Conservation (phyloP, 2,329 filamentous ascomycete genomes). For the Exophiala viscosa region DNA sequence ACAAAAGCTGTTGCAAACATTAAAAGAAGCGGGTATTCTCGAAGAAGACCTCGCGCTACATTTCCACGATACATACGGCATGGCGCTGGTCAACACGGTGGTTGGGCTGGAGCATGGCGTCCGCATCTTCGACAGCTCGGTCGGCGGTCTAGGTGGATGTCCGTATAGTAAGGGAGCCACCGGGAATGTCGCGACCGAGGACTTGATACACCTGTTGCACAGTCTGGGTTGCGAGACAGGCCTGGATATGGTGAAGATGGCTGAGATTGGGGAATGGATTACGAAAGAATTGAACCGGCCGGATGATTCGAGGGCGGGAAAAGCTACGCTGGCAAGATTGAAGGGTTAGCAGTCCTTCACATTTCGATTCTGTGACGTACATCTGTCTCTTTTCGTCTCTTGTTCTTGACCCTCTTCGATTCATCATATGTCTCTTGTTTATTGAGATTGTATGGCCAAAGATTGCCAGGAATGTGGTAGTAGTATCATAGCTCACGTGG, state of each 20-base stretch:
- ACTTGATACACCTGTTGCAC: conserved; percentile 59
- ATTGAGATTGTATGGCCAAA: too few species aligned
- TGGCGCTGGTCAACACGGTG: conserved; percentile 61
- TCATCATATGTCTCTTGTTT: too few species aligned
- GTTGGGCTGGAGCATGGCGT: conserved; percentile 62
- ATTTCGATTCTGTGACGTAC: conserved; percentile 1
- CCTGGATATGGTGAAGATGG: conserved; percentile 53
- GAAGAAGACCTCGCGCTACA: conserved; percentile 60
- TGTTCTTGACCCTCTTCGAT: too few species aligned
- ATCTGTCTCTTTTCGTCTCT: too few species aligned
- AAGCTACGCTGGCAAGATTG: conserved; percentile 46
- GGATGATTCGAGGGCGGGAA: conserved; percentile 54
- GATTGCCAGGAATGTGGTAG: too few species aligned
- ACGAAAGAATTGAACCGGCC: conserved; percentile 49
- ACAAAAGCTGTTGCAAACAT: conserved; percentile 53
- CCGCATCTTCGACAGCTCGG: conserved; percentile 60
- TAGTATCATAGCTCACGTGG: too few species aligned
- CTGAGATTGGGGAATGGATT: conserved; percentile 56
- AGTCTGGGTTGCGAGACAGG: conserved; percentile 60
- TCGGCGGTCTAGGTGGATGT: conserved; percentile 62
- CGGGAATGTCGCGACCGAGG: conserved; percentile 63
- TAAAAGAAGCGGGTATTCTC: conserved; percentile 58
- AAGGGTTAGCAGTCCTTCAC: conserved; percentile 14
- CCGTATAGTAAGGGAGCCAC: conserved; percentile 64
- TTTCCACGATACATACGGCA: conserved; percentile 65